Evolutionary conservation across 2,329 filamentous ascomycete genomes (phyloP), one percentile per base, ranked within the genome.

Genomic region (Chalaropsis ovoidea): DNA sequence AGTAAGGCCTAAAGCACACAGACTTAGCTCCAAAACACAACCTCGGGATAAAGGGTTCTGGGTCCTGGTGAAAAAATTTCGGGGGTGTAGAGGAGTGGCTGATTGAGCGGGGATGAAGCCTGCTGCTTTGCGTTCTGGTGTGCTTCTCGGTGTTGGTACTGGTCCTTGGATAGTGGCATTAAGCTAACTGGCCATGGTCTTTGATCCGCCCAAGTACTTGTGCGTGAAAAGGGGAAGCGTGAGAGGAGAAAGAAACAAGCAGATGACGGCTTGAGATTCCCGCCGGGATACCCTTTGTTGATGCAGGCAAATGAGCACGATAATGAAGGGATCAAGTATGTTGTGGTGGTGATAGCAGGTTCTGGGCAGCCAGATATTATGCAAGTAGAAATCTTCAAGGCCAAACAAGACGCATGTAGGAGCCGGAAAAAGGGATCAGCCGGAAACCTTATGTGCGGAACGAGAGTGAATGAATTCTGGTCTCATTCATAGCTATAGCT

Each of bases 101-200:
- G 54, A 58, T 47, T 58, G 54, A 58, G 7, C 54, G 54, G 54
- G 54, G 54, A 58, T 58, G 54, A 58, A 58, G 54, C 54, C 54
- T 58, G 54, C 17, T 58, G 27, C 31, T 58, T 58, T 58, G 24
- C 54, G 24, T 58, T 58, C 54, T 58, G 27, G 15, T 58, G 7
- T 58, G 54, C 27, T 58, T 58, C 31, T 58, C 17, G 54, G 54
- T 58, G 54, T 58, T 58, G 54, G 24, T 58, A 35, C 54, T 52
- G 31, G 54, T 58, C 54, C 52, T 56, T 56, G 52, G 27, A 56
- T 56, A 35, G 52, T 56, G 52, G 27, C 52, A 58, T 58, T 58
- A 58, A n/a, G 27, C 31, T 35, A 58, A n/a, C 54, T 39, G 54
- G 24, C 17, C 54, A 58, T 58, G 54, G 54, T 58, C 54, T 58